Base-by-base conservation (phyloP, 169 alveolate species). In the Plasmodium inui region DNA sequence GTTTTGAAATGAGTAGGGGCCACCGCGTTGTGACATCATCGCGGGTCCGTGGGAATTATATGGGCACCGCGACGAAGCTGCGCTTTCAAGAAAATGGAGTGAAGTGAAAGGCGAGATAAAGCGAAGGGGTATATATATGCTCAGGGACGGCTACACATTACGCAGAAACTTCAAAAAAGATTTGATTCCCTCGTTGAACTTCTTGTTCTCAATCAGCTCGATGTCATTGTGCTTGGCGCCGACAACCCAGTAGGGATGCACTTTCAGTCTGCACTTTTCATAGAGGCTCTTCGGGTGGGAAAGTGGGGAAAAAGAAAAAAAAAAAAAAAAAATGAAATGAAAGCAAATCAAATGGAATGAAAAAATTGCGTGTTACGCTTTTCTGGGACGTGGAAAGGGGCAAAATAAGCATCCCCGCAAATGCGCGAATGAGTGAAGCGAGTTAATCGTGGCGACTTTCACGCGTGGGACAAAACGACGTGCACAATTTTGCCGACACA, bases 181-280 rank as follows among this genome's bases (percentile, higher is more conserved):
- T 30, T 88, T 88, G 17, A 88, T 57, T 12, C 82, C 39, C 30
- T 88, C 50, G 41, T 88, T 88, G 89, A 88, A 88, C 82, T 79
- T 88, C 34, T 72, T 61, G 72, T 78, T 88, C 9, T 88, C 94
- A 79, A 88, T 79, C 34, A 88, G 39, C 72, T 88, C 94, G 53
- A 88, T 80, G 30, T 88, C 94, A 12, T 88, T 88, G 82, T 88
- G 94, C 73, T 88, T 88, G 81, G 83, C 94, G 70, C 82, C 89
- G 37, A 57, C 39, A 88, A 79, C 94, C 94, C 94, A 88, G 72
- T 79, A 88, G 34, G 94, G 94, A 22, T 67, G 89, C 26, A 88
- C 94, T 70, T 88, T 88, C 83, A 78, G 81, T 88, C 55, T 88
- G 30, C 94, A 88, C 82, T 61, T 88, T 88, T 88, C 94, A 57